phyloP scores from a whole-genome alignment of 2,329 filamentous ascomycete species.

The Zymoseptoria ardabiliae region DNA sequence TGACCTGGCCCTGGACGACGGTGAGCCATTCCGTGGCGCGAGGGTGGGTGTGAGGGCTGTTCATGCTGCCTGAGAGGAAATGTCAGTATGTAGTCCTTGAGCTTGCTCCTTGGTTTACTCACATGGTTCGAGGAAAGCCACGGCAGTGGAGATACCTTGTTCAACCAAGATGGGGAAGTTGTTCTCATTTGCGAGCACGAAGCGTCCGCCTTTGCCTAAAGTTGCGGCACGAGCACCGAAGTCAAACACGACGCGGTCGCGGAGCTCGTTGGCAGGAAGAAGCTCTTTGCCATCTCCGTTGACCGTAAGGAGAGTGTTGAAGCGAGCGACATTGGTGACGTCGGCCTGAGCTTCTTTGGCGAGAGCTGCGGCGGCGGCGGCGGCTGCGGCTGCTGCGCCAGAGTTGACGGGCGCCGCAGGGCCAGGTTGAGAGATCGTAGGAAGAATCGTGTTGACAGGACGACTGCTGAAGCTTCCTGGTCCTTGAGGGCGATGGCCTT shows the following conservation, averaged over 20 bases:
- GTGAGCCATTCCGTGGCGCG: slow-evolving; percentile 44
- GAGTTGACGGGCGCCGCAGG: slow-evolving; percentile 5
- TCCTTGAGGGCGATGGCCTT: neutral
- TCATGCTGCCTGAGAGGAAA: slow-evolving; percentile 29
- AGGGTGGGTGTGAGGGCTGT: slow-evolving; percentile 42
- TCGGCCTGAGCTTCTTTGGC: slow-evolving; percentile 7
- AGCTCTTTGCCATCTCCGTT: slow-evolving; percentile 8
- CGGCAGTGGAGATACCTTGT: slow-evolving; percentile 11
- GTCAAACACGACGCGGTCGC: slow-evolving; percentile 13
- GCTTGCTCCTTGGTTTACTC: neutral
- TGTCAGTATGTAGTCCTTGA: neutral
- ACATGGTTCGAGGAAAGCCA: slow-evolving; percentile 31
- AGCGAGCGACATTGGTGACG: slow-evolving; percentile 11
- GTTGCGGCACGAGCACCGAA: slow-evolving; percentile 6
- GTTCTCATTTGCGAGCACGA: slow-evolving; percentile 13
- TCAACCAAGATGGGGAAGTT: slow-evolving; percentile 14
- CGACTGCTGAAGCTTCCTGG: neutral
- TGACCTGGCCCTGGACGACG: slow-evolving; percentile 35
- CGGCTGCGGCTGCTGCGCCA: slow-evolving; percentile 5
- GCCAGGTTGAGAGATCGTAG: slow-evolving; percentile 4
- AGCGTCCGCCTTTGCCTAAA: slow-evolving; percentile 7
- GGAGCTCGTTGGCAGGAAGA: slow-evolving; percentile 2
- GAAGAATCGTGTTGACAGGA: neutral
- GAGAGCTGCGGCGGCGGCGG: slow-evolving; percentile 5
- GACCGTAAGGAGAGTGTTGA: slow-evolving; percentile 11